phyloP scores from a whole-genome alignment of 2,329 filamentous ascomycete genomes.

The Hirsutella rhossiliensis region DNA sequence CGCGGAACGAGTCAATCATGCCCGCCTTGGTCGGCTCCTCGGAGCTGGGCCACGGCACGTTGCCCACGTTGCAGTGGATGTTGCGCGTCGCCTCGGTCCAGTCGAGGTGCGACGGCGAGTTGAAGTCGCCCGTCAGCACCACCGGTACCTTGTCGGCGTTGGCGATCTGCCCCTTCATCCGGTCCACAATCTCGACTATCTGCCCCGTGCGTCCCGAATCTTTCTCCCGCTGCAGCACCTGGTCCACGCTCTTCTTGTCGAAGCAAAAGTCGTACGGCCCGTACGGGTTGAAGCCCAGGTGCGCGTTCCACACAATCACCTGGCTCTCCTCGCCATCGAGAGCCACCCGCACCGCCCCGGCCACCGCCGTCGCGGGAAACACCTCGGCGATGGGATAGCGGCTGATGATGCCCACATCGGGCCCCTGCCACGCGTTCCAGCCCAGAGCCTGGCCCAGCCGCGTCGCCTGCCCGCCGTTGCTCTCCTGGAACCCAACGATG shows the following conservation, averaged over 20 bases:
- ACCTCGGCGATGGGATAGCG: slow-evolving; percentile 25
- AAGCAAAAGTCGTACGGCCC: slow-evolving; percentile 32
- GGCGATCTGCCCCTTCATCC: slow-evolving; percentile 18
- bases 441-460: slow-evolving; percentile 25
- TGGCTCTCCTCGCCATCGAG: slow-evolving; percentile 18
- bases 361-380: slow-evolving; percentile 12
- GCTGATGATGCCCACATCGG: slow-evolving; percentile 21
- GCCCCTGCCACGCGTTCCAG: slow-evolving; percentile 23
- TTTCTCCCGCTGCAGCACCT: slow-evolving; percentile 21
- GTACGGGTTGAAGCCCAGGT: slow-evolving; percentile 25
- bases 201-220: slow-evolving; percentile 25
- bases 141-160: slow-evolving; percentile 20
- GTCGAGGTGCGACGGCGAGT: slow-evolving; percentile 31
- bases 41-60: slow-evolving; percentile 27
- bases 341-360: slow-evolving; percentile 19
- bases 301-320: slow-evolving; percentile 23
- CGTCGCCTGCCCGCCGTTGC: slow-evolving; percentile 14
- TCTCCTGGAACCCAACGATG: slow-evolving; percentile 26
- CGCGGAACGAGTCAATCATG: slow-evolving; percentile 27
- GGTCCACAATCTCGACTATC: slow-evolving; percentile 20
- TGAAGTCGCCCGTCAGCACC: slow-evolving; percentile 28
- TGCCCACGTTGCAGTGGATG: slow-evolving; percentile 22
- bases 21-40: slow-evolving; percentile 19
- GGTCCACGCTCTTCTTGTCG: slow-evolving; percentile 17
- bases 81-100: slow-evolving; percentile 20